Evolutionary conservation across 139 green algal species (phyloP), one percentile per base, ranked within the genome.

Genomic region (Edaphochlamys debaryana): DNA sequence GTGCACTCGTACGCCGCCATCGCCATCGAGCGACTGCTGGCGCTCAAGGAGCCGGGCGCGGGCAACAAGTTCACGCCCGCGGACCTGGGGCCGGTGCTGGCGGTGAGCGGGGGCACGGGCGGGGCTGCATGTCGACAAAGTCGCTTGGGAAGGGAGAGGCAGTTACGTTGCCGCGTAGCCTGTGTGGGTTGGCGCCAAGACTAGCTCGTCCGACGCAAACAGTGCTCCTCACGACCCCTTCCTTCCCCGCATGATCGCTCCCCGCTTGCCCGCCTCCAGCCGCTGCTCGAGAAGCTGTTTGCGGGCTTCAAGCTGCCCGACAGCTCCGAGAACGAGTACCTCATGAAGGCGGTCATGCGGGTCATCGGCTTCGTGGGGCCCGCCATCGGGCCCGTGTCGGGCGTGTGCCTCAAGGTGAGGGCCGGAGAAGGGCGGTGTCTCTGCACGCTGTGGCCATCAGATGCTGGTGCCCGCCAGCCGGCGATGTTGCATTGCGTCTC

Each of bases 1-100:
- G 96, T 99, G 77, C 98, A 99, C 93, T 95, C 90, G 23, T 99
- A 99, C 88, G 97, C 98, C 4, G 98, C 98, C 32, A 95, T 94
- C 56, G 88, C 86, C 32, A 86, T 99, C 1, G 98, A 99, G 82
- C 80, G 94, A 1, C 82, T 99, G 80, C 91, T 99, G 41, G 80
- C 91, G 17, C 69, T 96, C 8, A 94, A 87, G 62, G 92, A 93
- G 58, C 50, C 77, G n/a, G 60, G 40, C 17, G 4, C 67, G 3
- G 38, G 48, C 15, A 32, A 3, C 34, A 66, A 63, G n/a, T 97
- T 97, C 87, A 79, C 82, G 7, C 54, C 88, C 0, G 85, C 87
- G 1, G 95, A 99, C 64, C 72, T 99, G 69, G 75, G 86, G 36
- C 79, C 91, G 20, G 54, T 93, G 30, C 69, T 90, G 64, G 48